Percentiles rank a stretch among this genome's conserved stretches.
Conservation (phyloP, 352 stramenopile genomes). For the Pilasporangium apinafurcum region DNA sequence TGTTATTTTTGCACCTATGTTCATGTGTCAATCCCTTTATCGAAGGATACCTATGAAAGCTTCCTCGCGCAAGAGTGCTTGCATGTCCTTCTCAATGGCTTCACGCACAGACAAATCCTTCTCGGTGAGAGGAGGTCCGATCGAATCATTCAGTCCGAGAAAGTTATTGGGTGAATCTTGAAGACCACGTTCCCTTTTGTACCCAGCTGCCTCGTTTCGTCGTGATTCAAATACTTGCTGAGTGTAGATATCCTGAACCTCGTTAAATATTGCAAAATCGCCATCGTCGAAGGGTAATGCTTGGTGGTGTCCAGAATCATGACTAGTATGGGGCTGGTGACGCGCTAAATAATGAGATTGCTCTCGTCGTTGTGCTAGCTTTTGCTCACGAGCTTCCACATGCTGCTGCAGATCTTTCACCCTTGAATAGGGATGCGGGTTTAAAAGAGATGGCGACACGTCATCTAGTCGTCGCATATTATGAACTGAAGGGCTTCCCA, state of each 20-base stretch:
- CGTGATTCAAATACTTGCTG: constrained; percentile 10
- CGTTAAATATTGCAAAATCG: constrained; percentile 11
- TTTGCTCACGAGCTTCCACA: constrained; percentile 21
- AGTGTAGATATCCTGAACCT: constrained; percentile 25
- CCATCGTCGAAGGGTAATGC: too few species aligned
- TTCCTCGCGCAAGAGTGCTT: constrained; percentile 18
- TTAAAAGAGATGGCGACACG: too few species aligned
- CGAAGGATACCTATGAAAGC: too few species aligned
- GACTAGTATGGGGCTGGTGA: background rate
- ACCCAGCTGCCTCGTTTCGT: background rate
- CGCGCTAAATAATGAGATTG: background rate
- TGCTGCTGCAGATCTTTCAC: constrained; percentile 17
- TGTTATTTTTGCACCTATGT: too few species aligned
- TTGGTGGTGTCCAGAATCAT: constrained; percentile 4
- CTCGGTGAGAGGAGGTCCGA: background rate
- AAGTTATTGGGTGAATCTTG: constrained; percentile 8
- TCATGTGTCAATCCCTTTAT: too few species aligned
- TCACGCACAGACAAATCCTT: constrained; percentile 19
- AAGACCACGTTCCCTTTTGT: background rate
- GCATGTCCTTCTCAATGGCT: constrained; percentile 29
- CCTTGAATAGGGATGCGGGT: too few species aligned
- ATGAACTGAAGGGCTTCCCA: too few species aligned
- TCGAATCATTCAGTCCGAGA: background rate
- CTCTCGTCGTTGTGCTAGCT: constrained; percentile 8
- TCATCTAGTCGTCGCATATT: too few species aligned